These are phyloP conservation scores for Verticillium zaregamsianum DNA, from an alignment of 2,329 filamentous ascomycete species.

Conservation along the genomic window DNA sequence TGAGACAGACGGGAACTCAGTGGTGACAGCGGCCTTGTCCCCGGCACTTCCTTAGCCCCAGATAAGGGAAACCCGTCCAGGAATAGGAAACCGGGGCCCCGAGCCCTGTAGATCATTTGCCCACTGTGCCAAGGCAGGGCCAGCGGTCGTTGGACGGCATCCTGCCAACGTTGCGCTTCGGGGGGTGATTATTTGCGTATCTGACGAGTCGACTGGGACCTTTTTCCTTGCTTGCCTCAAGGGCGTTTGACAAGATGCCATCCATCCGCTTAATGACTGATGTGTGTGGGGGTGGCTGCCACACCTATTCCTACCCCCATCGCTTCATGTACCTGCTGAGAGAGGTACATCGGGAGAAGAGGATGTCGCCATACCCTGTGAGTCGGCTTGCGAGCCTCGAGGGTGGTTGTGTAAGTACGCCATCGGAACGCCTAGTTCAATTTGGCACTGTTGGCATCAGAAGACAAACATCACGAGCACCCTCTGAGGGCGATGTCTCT, in stretches of 20 bases:
- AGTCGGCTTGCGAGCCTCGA: background rate
- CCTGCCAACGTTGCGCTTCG: background rate
- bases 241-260: background rate
- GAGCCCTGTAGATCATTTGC: background rate
- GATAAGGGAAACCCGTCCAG: background rate
- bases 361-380: background rate
- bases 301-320: background rate
- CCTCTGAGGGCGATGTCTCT: background rate
- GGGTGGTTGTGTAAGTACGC: background rate
- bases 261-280: background rate
- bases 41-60: background rate
- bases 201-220: background rate
- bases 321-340: background rate
- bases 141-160: background rate
- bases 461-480: background rate
- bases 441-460: background rate
- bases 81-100: background rate
- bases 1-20: constrained; percentile 1
- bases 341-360: background rate
- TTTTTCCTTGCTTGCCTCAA: background rate
- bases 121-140: background rate
- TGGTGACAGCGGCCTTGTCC: background rate
- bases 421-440: background rate
- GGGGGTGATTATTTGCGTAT: background rate
- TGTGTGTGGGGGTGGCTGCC: background rate